Evolutionary conservation across 306 rosid species (phyloP).

Genomic region (Begonia masoniana): DNA sequence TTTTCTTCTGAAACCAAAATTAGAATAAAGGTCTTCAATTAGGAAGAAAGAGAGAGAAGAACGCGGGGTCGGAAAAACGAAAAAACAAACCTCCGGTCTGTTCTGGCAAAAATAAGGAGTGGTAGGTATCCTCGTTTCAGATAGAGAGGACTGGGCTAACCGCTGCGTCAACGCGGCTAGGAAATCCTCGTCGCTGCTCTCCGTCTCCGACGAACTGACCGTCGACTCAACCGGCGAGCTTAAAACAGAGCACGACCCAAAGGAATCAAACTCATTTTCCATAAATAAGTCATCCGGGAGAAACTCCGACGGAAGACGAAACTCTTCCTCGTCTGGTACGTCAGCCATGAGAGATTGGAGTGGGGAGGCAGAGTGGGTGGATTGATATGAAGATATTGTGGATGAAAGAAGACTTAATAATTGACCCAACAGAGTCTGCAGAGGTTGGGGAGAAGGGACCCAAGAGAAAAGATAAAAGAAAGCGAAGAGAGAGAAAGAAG

Average conservation of each 20-base stretch:
- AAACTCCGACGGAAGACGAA: slow-evolving; percentile 3
- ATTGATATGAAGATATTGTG: neutral
- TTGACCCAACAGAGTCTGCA: neutral
- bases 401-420: slow-evolving; percentile 7
- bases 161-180: slow-evolving; percentile 8
- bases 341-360: slow-evolving; percentile 4
- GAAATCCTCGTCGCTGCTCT: slow-evolving; percentile 9
- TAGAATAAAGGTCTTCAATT: no score
- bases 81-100: neutral
- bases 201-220: slow-evolving; percentile 3
- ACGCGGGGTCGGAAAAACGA: neutral
- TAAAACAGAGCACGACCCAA: neutral
- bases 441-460: neutral
- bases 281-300: neutral
- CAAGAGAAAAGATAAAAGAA: slow-evolving; percentile 5
- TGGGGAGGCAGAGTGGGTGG: neutral
- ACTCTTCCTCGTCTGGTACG: neutral
- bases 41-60: neutral
- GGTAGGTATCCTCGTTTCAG: neutral
- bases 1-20: neutral
- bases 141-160: slow-evolving; percentile 5
- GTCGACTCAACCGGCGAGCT: neutral
- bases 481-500: neutral
- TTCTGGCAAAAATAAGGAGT: neutral
- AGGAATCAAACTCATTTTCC: neutral